Base-by-base conservation (phyloP, 768 basidiomycete species). In the Boletus fagicola region DNA sequence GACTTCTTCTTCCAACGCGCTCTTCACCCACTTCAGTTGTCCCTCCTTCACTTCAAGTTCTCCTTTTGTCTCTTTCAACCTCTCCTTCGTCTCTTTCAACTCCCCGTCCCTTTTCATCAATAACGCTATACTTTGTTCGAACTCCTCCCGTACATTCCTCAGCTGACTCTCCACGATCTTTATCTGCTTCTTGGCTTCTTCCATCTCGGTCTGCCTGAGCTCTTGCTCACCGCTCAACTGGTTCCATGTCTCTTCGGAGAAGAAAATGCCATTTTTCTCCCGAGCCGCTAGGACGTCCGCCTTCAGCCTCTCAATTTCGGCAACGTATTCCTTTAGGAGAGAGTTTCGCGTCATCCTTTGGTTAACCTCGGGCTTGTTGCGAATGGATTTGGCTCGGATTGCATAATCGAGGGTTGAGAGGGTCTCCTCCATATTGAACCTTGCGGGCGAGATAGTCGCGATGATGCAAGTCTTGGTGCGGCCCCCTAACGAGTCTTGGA, bases 401-500 rank as follows among this genome's bases (percentile, higher is more conserved):
- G 97, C 96, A 65, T 99, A 99, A 71, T 98, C 94, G 44, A 99
- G 86, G 0, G 97, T 99, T 3, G 95, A 97, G 20, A 97, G 82
- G 0, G 97, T 98, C 74, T 98, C 97, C 72, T 99, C 97, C 76
- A 96, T 83, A 68, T 96, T 98, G 26, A 86, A 91, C 24, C 92
- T 85, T 5, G 93, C 91, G 1, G 97, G 96, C 10, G 94, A 96
- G 65, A 98, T 84, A 7, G 97, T 98, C 0, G 95, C 97, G 60
- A 99, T 91, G 68, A 99, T 94, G 65, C 94, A 96, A 0, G 97
- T 99, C 76, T 98, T 98, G 7, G 97, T 99, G 33, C 87, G 83
- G 0, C 97, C 97, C 7, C 97, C 97, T 5, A 99, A 80, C n/a
- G 97, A 99, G 74, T 99, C 97, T 87, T 98, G 96, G 5, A 99